Evolutionary conservation across 2,329 filamentous ascomycete species (phyloP).

Genomic region (Mycosphaerelloides madeirae): DNA sequence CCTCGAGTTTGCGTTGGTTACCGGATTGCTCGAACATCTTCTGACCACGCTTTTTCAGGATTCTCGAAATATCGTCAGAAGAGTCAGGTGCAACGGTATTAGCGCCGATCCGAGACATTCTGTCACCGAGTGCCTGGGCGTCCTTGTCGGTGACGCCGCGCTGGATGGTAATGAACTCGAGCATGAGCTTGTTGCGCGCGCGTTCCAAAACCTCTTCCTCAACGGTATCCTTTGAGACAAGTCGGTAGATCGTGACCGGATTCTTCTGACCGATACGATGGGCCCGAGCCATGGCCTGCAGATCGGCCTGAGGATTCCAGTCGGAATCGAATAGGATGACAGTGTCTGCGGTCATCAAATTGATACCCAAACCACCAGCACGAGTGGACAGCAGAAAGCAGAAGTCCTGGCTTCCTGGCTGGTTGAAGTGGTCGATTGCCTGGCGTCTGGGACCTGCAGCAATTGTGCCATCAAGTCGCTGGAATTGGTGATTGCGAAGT

Average conservation of each 20-base stretch:
- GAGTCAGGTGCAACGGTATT: constrained; percentile 72
- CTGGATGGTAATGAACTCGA: constrained; percentile 96
- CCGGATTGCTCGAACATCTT: constrained; percentile 98
- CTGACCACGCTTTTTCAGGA: constrained; percentile 95
- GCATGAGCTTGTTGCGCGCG: constrained; percentile 91
- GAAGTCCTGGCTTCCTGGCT: constrained; percentile 92
- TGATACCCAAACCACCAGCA: constrained; percentile 96
- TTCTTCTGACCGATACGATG: constrained; percentile 96
- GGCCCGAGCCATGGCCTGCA: constrained; percentile 97
- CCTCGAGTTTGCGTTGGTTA: constrained; percentile 93
- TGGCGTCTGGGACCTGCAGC: constrained; percentile 80
- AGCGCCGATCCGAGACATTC: constrained; percentile 61
- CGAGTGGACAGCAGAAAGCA: constrained; percentile 93
- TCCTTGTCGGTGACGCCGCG: constrained; percentile 94
- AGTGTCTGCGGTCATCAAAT: constrained; percentile 96
- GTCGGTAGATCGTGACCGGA: constrained; percentile 90
- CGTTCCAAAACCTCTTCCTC: constrained; percentile 96
- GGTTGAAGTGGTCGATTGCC: constrained; percentile 98
- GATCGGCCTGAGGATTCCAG: constrained; percentile 97
- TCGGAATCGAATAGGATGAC: constrained; percentile 97
- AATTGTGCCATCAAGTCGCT: constrained; percentile 92
- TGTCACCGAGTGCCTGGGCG: constrained; percentile 74
- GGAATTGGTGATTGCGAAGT: constrained; percentile 88
- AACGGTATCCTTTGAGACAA: constrained; percentile 96
- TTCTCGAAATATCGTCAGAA: constrained; percentile 90